Conservation (phyloP, 208 protist species). For the Wallacemonas sp. region DNA sequence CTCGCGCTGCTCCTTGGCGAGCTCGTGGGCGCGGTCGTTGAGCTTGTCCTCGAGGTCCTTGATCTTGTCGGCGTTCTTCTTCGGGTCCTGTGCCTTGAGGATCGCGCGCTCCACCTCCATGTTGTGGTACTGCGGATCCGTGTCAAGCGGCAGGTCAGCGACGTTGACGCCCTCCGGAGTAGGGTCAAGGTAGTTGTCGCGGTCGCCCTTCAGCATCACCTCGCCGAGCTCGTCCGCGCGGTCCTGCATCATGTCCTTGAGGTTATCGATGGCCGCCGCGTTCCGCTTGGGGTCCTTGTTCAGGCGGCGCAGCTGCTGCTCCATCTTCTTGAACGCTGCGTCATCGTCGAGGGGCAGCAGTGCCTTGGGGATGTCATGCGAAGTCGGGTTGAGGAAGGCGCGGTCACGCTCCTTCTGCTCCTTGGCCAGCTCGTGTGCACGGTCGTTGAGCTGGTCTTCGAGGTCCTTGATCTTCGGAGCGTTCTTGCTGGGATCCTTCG, state of each 20-base stretch:
- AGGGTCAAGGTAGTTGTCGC: constrained; percentile 66
- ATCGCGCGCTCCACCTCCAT: constrained; percentile 74
- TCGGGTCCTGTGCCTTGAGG: constrained; percentile 44
- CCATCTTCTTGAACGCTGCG: constrained; percentile 58
- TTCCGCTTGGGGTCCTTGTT: constrained; percentile 56
- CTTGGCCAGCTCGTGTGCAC: constrained; percentile 61
- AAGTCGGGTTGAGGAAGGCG: constrained; percentile 51
- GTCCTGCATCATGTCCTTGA: constrained; percentile 77
- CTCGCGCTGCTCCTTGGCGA: constrained; percentile 46
- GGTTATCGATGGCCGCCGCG: constrained; percentile 49
- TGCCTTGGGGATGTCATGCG: constrained; percentile 48
- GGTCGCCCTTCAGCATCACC: constrained; percentile 57
- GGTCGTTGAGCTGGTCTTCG: constrained; percentile 74
- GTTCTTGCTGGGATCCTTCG: constrained; percentile 49
- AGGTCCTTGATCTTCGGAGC: constrained; percentile 37
- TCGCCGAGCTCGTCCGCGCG: constrained; percentile 61
- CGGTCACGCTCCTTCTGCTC: constrained; percentile 53
- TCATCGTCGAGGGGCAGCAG: constrained; percentile 75
- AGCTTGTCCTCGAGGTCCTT: constrained; percentile 56
- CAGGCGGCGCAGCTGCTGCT: constrained; percentile 57
- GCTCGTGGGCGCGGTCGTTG: constrained; percentile 68
- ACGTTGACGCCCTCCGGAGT: constrained; percentile 56
- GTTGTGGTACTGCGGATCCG: constrained; percentile 46
- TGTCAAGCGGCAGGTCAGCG: constrained; percentile 54
- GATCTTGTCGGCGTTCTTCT: constrained; percentile 44